These are phyloP conservation scores for Nicotiana benthamiana DNA, from an alignment of 257 asterid species.

Conservation along the genomic window DNA sequence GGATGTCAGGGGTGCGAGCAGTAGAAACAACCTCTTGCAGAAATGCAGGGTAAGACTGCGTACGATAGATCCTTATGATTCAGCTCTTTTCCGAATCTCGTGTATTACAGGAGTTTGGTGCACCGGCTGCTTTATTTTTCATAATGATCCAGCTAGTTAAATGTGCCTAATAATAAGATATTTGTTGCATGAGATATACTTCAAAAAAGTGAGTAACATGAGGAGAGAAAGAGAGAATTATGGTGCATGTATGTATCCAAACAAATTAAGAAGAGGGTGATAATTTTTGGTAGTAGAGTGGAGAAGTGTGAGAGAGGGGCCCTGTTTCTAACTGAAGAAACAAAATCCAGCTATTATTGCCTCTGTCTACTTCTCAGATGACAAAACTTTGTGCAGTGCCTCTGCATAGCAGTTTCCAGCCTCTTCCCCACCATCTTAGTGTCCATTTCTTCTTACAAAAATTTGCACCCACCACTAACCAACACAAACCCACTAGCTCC, in stretches of 20 bases:
- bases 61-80: too few relatives aligned
- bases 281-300: constrained; percentile 30
- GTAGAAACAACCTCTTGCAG: too few relatives aligned
- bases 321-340: constrained; percentile 52
- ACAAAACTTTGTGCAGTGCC: constrained; percentile 52
- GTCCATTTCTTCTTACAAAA: background rate
- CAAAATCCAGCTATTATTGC: constrained; percentile 51
- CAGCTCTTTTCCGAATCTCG: too few relatives aligned
- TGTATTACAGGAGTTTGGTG: too few relatives aligned
- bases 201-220: background rate
- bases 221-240: background rate
- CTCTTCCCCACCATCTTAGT: constrained; percentile 13
- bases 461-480: background rate
- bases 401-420: constrained; percentile 35
- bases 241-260: constrained; percentile 10
- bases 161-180: background rate
- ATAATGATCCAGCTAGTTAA: background rate
- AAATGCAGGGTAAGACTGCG: too few relatives aligned
- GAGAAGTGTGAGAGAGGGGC: constrained; percentile 19
- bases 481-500: background rate
- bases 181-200: background rate
- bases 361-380: constrained; percentile 42
- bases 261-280: constrained; percentile 29
- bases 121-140: too few relatives aligned
- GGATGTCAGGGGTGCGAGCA: too few relatives aligned